Conservation (phyloP, 805 yeast species). For the Wickerhamiella lipophila region DNA sequence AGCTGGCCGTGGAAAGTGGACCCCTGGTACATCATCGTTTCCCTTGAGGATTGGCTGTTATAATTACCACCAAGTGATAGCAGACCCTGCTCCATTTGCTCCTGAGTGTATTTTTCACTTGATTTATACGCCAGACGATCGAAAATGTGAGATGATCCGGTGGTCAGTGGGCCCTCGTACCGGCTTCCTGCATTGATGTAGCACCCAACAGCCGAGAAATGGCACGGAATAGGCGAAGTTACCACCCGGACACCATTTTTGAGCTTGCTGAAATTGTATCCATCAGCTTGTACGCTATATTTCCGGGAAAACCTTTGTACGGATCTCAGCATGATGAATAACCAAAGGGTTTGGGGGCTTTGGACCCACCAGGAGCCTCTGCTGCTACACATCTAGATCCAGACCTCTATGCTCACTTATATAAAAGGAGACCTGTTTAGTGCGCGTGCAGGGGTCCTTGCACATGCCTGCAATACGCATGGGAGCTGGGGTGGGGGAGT, state of each 20-base stretch:
- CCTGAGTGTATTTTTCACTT: conserved; percentile 33
- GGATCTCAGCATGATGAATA: conserved; percentile 1
- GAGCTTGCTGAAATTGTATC: conserved; percentile 33
- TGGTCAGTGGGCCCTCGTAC: conserved; percentile 46
- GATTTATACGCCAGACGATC: conserved; percentile 66
- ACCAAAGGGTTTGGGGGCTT: not conserved
- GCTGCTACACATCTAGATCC: too few relatives aligned
- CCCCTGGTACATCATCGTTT: conserved; percentile 85
- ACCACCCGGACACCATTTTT: conserved; percentile 72
- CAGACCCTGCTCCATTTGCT: conserved; percentile 59
- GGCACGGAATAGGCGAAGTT: conserved; percentile 77
- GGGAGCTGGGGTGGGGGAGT: conserved; percentile 85
- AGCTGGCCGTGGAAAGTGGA: conserved; percentile 82
- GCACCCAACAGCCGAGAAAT: conserved; percentile 80
- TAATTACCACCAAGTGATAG: conserved; percentile 85
- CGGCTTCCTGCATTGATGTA: conserved; percentile 87
- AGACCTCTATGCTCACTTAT: conserved; percentile 26
- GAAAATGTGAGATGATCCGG: conserved; percentile 71
- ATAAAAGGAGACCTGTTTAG: conserved; percentile 47
- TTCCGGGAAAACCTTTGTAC: not conserved
- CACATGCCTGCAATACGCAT: conserved; percentile 68
- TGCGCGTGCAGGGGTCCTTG: conserved; percentile 36
- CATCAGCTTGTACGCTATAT: conserved; percentile 1
- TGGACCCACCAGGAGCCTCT: too few relatives aligned
- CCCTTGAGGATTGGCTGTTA: conserved; percentile 86